Evolutionary conservation across 2,329 filamentous ascomycete species (phyloP), one percentile per base, ranked within the genome.

Genomic region (Aspergillus sp.): DNA sequence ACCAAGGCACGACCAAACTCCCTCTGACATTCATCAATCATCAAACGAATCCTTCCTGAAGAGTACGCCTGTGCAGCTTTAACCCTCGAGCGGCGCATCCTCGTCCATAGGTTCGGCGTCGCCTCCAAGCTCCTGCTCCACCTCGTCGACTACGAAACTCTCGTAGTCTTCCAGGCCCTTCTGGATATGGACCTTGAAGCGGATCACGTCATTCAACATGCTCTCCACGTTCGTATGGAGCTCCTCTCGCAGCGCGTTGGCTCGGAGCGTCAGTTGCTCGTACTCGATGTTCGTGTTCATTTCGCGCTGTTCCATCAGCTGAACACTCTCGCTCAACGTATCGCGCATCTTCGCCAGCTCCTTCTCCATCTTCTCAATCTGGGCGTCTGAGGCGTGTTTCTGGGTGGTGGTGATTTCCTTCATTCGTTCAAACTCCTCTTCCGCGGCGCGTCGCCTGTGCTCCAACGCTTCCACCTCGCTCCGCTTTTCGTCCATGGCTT

Each of bases 281-380:
- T 96, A 95, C 66, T 97, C 92, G 62, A 97, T 94, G 55, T 93
- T 95, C 11, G 90, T 94, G 64, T 92, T 95, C 83, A 97, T 96
- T 76, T 97, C 92, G 50, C 90, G 82, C 72, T 96, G 93, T 70
- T 96, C 91, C 82, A 96, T 87, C 45, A 95, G 73, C 72, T 96
- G 90, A 49, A 96, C 88, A 32, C 86, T 91, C 70, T 96, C 93
- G 2, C 84, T 87, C 26, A 96, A 77, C 10, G 87, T 87, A 2
- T 87, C 83, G 40, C 92, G 83, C 90, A 97, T 95, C 69, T 91
- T 90, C 44, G 89, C 88, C n/a, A 99, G 78, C 70, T 99, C 92
- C 73, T 96, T 96, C 75, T 99, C 94, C 87, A 96, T 95, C 78
- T 94, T 94, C 73, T 99, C 94, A 64, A 99, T 96, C 71, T 97